A percentile compares a stretch with the other conserved stretches of the same genome.
These are phyloP conservation scores for Isabelozyma pseudorhagii DNA, from an alignment of 805 yeast species.

Conservation along the genomic window DNA sequence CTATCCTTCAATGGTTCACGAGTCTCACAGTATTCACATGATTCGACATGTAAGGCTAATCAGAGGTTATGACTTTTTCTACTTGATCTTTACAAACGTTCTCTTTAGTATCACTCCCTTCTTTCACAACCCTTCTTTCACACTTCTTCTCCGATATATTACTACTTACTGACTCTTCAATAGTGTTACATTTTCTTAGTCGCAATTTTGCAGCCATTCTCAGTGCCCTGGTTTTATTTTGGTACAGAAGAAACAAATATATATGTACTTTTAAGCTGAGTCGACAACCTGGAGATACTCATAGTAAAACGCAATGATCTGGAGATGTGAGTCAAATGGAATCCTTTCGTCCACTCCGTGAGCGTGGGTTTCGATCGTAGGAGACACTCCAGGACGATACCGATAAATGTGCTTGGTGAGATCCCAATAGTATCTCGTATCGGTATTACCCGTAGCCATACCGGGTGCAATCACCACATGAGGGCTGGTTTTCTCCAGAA, in stretches of 20 bases:
- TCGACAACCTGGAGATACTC: constrained; percentile 37
- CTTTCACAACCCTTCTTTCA: no score
- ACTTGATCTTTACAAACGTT: no score
- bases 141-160: no score
- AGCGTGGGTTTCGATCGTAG: constrained; percentile 29
- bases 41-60: no score
- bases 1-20: no score
- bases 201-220: no score
- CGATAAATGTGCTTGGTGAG: constrained; percentile 57
- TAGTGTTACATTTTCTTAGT: no score
- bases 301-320: constrained; percentile 50
- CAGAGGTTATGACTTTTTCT: no score
- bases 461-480: constrained; percentile 47
- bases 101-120: no score
- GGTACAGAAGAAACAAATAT: not conserved
- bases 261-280: not conserved
- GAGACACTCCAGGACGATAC: constrained; percentile 45
- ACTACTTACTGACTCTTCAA: no score
- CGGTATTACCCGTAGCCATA: constrained; percentile 64
- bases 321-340: constrained; percentile 51
- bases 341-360: constrained; percentile 64
- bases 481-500: not conserved
- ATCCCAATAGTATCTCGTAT: constrained; percentile 59
- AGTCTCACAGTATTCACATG: no score
- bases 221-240: no score